phyloP scores from a whole-genome alignment of 2,329 filamentous ascomycete genomes.

The Cladorrhinum sp. region DNA sequence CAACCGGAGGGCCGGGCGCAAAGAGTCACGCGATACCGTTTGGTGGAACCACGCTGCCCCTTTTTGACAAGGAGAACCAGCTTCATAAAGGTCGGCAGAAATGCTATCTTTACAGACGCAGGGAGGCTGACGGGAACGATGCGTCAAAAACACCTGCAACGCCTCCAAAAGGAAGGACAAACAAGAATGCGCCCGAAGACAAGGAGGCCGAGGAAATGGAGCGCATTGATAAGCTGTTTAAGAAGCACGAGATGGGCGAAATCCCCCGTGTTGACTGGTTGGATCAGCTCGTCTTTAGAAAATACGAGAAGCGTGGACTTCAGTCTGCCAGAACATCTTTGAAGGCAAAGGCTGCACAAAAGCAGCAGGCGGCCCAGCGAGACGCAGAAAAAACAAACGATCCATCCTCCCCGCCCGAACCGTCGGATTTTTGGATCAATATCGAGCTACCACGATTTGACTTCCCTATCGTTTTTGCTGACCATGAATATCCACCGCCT shows the following conservation, averaged over 20 bases:
- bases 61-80: slow-evolving; percentile 93
- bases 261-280: slow-evolving; percentile 92
- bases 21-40: slow-evolving; percentile 83
- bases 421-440: slow-evolving; percentile 73
- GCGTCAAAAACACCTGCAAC: slow-evolving; percentile 74
- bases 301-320: slow-evolving; percentile 73
- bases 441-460: slow-evolving; percentile 93
- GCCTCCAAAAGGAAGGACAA: slow-evolving; percentile 51
- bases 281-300: slow-evolving; percentile 88
- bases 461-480: slow-evolving; percentile 90
- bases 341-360: slow-evolving; percentile 56
- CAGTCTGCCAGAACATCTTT: slow-evolving; percentile 62
- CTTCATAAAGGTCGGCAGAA: slow-evolving; percentile 90
- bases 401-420: slow-evolving; percentile 34
- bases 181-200: slow-evolving; percentile 53
- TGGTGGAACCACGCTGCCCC: slow-evolving; percentile 82
- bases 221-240: slow-evolving; percentile 82
- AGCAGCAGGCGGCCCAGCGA: slow-evolving; percentile 40
- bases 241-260: slow-evolving; percentile 98
- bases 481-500: slow-evolving; percentile 85
- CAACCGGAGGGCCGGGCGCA: slow-evolving; percentile 66
- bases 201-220: slow-evolving; percentile 82
- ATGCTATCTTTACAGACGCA: slow-evolving; percentile 78
- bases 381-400: slow-evolving; percentile 42
- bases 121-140: slow-evolving; percentile 79